Evolutionary conservation across 768 basidiomycete species (phyloP).

Genomic region (Steccherinum ochraceum): DNA sequence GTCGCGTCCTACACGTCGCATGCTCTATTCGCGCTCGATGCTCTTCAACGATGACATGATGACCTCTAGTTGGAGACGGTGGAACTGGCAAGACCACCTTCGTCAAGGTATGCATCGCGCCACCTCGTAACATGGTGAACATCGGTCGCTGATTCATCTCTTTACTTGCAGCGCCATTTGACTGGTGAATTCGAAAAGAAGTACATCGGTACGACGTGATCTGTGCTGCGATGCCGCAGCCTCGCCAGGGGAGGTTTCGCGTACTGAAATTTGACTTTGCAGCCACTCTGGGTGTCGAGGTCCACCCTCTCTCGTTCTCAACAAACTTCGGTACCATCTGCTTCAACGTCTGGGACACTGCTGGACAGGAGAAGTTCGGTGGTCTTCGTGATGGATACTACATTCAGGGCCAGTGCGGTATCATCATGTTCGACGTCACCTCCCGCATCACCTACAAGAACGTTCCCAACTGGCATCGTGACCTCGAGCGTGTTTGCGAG

Average conservation of each 20-base stretch:
- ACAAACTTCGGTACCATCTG: conserved; percentile 99
- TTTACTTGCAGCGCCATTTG: conserved; percentile 76
- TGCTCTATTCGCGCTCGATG: conserved; percentile 13
- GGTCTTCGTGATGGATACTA: conserved; percentile 96
- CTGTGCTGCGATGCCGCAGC: background rate
- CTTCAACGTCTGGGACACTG: conserved; percentile 99
- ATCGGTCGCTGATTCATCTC: conserved; percentile 53
- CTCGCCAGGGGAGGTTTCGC: background rate
- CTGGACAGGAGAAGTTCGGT: conserved; percentile 99
- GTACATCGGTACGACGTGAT: conserved; percentile 74
- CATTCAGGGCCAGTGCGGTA: conserved; percentile 97
- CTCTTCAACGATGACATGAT: conserved; percentile 16
- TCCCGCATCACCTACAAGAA: conserved; percentile 99
- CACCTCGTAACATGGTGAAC: conserved; percentile 14
- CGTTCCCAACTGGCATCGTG: conserved; percentile 99
- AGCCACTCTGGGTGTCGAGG: conserved; percentile 99
- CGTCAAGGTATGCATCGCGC: conserved; percentile 66
- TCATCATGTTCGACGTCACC: conserved; percentile 99
- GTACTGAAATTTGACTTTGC: conserved; percentile 9
- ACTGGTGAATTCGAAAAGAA: conserved; percentile 99
- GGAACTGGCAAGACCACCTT: conserved; percentile 98
- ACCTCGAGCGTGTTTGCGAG: conserved; percentile 99
- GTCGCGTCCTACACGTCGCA: conserved; percentile 5
- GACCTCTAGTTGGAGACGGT: conserved; percentile 78
- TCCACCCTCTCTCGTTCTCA: conserved; percentile 91